These are phyloP conservation scores for Penicillium griseofulvum DNA, from an alignment of 2,329 filamentous ascomycete genomes.

Conservation along the genomic window DNA sequence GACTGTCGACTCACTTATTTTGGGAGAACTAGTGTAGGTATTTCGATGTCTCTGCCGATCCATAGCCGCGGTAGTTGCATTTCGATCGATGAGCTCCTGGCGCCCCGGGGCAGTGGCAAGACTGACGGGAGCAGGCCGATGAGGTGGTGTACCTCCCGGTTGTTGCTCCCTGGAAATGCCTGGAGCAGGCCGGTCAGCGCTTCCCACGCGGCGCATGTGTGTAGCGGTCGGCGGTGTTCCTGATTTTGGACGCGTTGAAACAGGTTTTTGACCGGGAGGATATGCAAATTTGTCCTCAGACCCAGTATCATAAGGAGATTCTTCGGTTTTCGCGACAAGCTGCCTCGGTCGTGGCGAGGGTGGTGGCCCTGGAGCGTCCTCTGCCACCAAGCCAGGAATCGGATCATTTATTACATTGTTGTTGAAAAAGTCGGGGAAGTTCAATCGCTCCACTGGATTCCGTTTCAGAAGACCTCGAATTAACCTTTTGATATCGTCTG, in stretches of 20 bases:
- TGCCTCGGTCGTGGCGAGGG: conserved; percentile 16
- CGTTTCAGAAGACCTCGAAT: conserved; percentile 80
- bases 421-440: conserved; percentile 80
- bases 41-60: conserved; percentile 62
- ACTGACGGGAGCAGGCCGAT: conserved; percentile 35
- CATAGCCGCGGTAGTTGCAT: conserved; percentile 43
- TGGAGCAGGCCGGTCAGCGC: conserved; percentile 32
- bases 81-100: conserved; percentile 38
- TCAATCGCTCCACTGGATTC: conserved; percentile 78
- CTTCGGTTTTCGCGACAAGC: conserved; percentile 18
- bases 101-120: conserved; percentile 42
- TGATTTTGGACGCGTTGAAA: conserved; percentile 27
- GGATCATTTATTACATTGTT: conserved; percentile 68
- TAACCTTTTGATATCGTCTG: conserved; percentile 72
- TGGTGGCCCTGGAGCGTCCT: conserved; percentile 53
- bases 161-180: conserved; percentile 25
- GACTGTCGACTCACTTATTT: conserved; percentile 38
- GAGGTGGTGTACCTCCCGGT: conserved; percentile 26
- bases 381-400: conserved; percentile 77
- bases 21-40: conserved; percentile 47
- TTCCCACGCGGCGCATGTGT: conserved; percentile 35
- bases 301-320: conserved; percentile 23
- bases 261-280: conserved; percentile 39
- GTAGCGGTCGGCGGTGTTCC: conserved; percentile 29
- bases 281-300: conserved; percentile 24